Base-by-base conservation (phyloP, 176 grass and related monocot species). In the Aegilops longissima region DNA sequence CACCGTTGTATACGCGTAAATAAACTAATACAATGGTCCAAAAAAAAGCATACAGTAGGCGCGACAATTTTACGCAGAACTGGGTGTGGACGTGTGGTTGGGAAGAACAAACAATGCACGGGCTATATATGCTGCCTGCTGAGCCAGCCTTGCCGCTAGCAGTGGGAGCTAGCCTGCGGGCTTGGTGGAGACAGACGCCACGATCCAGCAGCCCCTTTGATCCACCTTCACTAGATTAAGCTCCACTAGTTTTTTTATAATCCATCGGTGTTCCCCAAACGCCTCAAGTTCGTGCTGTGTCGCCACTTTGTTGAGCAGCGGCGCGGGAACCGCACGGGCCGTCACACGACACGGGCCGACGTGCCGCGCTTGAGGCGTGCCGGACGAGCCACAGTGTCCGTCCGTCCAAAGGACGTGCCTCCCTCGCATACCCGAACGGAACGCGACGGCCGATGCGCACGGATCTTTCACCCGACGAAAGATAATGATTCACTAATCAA, bases 321-420 rank as follows among this genome's bases (percentile, higher is more conserved):
- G 65, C 83, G 88, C 79, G 52, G 77, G 61, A 4, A 45, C 21
- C 36, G 83, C 88, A 64, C 79, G 84, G 80, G 75, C 30, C 51
- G 79, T 30, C 18, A 20, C n/a, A 66, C 56, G 27, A 14, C 40
- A 25, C 47, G 66, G 42, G 42, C 33, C 59, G 27, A 36, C 65
- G 84, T 83, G 79, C 63, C 13, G 29, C 83, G 71, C 40, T 56
- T 14, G 42, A 72, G 58, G 34, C 66, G 52, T 40, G 51, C 80
- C 33, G 40, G 76, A 85, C 74, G 69, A 27, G 16, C 42, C 68
- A 78, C 34, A 30, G 52, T 59, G 80, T 34, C 14, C 44, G 80
- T 36, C 20, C 44, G 80, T 36, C 56, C 6, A 79, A 83, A 79
- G 70, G 84, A 35, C 66, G 79, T 44, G 79, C 56, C 23, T 13